Percentiles rank a stretch among this genome's conserved stretches.
Evolutionary conservation across 345 rosid species (phyloP).

Genomic region (Eucalyptus virginea): DNA sequence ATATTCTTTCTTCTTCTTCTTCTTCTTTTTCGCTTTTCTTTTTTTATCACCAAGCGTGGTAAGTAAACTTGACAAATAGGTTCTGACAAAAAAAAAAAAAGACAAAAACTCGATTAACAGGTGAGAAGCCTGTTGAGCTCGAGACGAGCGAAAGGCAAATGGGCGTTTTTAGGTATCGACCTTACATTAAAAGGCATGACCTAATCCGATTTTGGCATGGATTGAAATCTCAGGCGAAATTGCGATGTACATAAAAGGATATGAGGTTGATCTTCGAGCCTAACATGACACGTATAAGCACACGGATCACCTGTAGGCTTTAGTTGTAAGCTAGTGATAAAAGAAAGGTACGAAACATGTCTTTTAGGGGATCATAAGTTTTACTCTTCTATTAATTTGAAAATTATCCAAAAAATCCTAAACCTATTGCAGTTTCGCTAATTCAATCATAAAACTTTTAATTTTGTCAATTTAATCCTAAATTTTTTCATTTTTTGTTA

Average conservation of each 20-base stretch:
- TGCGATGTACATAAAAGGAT: not conserved
- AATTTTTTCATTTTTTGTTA: too few species aligned
- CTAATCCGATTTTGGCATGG: not conserved
- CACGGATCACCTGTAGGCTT: not conserved
- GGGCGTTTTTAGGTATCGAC: fast-evolving
- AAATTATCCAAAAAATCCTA: too few species aligned
- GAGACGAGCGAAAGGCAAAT: not conserved
- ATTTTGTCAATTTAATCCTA: too few species aligned
- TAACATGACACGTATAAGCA: not conserved
- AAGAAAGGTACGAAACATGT: not conserved
- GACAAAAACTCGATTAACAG: not conserved
- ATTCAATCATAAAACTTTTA: too few species aligned
- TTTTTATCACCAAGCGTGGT: not conserved
- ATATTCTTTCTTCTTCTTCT: not conserved
- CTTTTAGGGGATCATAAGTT: not conserved
- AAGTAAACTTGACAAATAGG: not conserved
- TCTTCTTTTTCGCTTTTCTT: too few species aligned
- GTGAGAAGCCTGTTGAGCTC: not conserved
- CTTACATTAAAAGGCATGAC: not conserved
- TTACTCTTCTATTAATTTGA: too few species aligned
- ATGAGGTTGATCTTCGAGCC: not conserved
- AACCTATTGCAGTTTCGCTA: fast-evolving
- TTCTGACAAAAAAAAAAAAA: too few species aligned
- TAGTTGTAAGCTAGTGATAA: not conserved
- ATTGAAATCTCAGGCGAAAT: not conserved